phyloP scores from a whole-genome alignment of 345 rosid species.

The Eucalyptus shirleyi region DNA sequence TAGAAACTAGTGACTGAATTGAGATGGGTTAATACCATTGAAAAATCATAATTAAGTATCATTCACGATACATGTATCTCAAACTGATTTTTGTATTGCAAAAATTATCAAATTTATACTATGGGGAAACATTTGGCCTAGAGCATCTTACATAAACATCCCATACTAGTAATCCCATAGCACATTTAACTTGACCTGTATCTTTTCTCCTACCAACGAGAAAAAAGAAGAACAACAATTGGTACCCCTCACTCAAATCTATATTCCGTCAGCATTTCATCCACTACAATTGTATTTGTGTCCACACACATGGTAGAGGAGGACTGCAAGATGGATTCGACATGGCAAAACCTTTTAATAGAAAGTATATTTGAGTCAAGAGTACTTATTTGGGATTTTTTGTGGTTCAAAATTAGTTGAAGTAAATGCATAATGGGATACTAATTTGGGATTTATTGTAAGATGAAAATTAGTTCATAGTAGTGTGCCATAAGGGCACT shows the following conservation, averaged over 20 bases:
- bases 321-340: neutral
- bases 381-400: neutral
- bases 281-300: neutral
- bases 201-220: neutral
- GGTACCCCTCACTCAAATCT: neutral
- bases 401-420: neutral
- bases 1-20: neutral
- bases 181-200: accelerated
- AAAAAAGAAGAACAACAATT: neutral
- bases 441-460: neutral
- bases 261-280: neutral
- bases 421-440: neutral
- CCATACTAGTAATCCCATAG: neutral
- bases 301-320: neutral
- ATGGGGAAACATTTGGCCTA: accelerated
- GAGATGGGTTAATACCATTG: neutral
- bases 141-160: neutral
- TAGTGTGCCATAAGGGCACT: neutral
- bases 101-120: neutral
- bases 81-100: neutral
- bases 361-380: neutral
- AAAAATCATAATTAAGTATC: neutral
- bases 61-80: accelerated
- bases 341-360: neutral
- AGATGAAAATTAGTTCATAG: neutral